A percentile compares a stretch with the other conserved stretches of the same genome.
Conservation (phyloP, 257 asterid genomes). For the Coffea canephora region DNA sequence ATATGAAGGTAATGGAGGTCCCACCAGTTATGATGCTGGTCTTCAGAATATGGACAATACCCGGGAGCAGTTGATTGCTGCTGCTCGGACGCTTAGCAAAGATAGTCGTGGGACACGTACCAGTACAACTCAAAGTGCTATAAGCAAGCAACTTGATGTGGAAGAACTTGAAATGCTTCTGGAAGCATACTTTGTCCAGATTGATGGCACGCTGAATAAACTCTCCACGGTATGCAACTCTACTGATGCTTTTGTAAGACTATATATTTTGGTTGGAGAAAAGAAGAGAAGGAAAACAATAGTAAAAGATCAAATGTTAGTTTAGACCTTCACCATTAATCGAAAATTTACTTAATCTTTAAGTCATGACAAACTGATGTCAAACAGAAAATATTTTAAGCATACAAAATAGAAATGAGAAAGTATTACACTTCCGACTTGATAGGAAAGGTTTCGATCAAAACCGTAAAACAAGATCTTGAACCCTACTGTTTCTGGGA, state of each 20-base stretch:
- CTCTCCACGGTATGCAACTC: slow-evolving; percentile 59
- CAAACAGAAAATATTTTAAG: too few species aligned
- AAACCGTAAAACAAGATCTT: too few species aligned
- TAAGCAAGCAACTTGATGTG: slow-evolving; percentile 63
- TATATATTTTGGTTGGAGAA: neutral
- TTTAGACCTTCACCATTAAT: neutral
- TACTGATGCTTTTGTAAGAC: neutral
- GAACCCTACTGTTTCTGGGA: too few species aligned
- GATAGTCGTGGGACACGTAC: slow-evolving; percentile 77
- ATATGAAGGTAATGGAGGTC: slow-evolving; percentile 47
- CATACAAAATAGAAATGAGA: too few species aligned
- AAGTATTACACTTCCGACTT: too few species aligned
- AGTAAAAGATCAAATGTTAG: neutral
- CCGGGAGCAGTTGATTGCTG: slow-evolving; percentile 51
- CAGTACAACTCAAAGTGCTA: slow-evolving; percentile 44
- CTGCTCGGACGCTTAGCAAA: slow-evolving; percentile 52
- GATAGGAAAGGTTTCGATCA: too few species aligned
- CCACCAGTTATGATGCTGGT: slow-evolving; percentile 39
- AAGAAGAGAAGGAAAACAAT: too few species aligned
- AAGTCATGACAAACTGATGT: too few species aligned
- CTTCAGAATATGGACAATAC: slow-evolving; percentile 36
- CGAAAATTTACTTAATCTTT: too few species aligned
- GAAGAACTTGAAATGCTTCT: slow-evolving; percentile 90
- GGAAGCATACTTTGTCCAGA: slow-evolving; percentile 89
- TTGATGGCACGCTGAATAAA: slow-evolving; percentile 72